Evolutionary conservation across 768 basidiomycete species (phyloP).

Genomic region (Tulasnella sp.): DNA sequence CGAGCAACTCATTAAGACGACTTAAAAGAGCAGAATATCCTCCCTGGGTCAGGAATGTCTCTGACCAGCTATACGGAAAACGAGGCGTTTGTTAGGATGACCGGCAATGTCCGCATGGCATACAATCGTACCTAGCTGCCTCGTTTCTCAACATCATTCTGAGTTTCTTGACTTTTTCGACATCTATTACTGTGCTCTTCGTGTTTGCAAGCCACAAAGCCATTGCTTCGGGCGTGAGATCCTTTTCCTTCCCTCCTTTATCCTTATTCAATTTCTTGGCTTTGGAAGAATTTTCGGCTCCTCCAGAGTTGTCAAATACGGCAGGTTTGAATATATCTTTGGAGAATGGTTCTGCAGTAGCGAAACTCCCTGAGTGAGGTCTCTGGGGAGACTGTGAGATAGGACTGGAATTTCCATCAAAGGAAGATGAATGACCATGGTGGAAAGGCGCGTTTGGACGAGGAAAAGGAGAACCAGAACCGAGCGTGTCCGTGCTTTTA

Average conservation of each 20-base stretch:
- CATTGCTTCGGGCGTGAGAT: conserved; percentile 49
- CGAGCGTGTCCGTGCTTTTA: conserved; percentile 3
- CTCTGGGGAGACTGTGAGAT: conserved; percentile 3
- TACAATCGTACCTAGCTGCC: conserved; percentile 50
- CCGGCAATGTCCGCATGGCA: not conserved
- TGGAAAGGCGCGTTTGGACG: conserved; percentile 24
- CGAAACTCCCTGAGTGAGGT: conserved; percentile 12
- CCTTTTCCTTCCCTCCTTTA: conserved; percentile 35
- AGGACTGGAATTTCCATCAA: conserved; percentile 1
- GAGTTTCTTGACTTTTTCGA: conserved; percentile 78
- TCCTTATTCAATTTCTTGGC: conserved; percentile 29
- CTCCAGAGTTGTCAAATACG: conserved; percentile 1
- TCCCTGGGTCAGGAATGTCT: conserved; percentile 67
- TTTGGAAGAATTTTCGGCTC: conserved; percentile 31
- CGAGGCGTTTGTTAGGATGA: not conserved
- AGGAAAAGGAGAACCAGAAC: not conserved
- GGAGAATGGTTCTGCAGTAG: conserved; percentile 3
- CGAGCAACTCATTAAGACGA: conserved; percentile 77
- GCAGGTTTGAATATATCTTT: not conserved
- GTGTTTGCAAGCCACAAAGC: conserved; percentile 52
- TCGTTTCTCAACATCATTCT: conserved; percentile 81
- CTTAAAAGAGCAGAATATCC: conserved; percentile 79
- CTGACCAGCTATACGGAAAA: conserved; percentile 61
- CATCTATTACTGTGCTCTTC: conserved; percentile 64
- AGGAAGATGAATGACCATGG: conserved; percentile 22